Evolutionary conservation across 108 stramenopile species (phyloP), one percentile per base, ranked within the genome.

Genomic region (Discostella pseudostelligera): DNA sequence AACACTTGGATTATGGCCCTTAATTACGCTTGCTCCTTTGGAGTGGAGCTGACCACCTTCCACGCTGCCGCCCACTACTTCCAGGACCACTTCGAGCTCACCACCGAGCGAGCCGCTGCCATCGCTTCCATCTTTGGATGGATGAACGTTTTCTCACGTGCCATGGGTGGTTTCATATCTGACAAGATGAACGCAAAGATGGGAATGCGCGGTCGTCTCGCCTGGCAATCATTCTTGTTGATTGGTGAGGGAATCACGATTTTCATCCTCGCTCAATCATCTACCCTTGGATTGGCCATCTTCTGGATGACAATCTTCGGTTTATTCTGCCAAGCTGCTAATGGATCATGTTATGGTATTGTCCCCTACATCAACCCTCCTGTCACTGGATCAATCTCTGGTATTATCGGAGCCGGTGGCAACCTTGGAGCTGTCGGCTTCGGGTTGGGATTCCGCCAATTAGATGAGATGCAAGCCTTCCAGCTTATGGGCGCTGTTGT

Each of bases 21-120:
- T 45, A 90, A 94, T 68, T 96, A 96, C 74, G 93, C 88, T 7
- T 81, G 80, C 65, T 93, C 89, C 88, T 92, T 96, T 64, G 95
- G 95, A 40, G 90, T 94, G 11, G 95, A 96, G 69, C 75, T 96
- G 55, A 91, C 90, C 62, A 85, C 91, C 82, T 86, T 86, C 87
- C 90, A 95, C 62, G 88, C 83, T 26, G 86, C 87, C 17, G 90
- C 90, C 21, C 50, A 77, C 0, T 96, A 95, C 80, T 96, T 96
- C 62, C 66, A 65, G 53, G 83, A 93, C 60, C 69, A 75, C 47
- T 92, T 92, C 50, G 84, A 75, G 35, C 80, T 80, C 13, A 60
- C 76, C 42, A 87, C 86, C 55, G 92, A 85, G 50, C 26, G 50
- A 17, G 89, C 89, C 42, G 86, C 83, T 26, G 86, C 86, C 24